phyloP scores from a whole-genome alignment of 108 stramenopile genomes.

The Fragilaria crotonensis region DNA sequence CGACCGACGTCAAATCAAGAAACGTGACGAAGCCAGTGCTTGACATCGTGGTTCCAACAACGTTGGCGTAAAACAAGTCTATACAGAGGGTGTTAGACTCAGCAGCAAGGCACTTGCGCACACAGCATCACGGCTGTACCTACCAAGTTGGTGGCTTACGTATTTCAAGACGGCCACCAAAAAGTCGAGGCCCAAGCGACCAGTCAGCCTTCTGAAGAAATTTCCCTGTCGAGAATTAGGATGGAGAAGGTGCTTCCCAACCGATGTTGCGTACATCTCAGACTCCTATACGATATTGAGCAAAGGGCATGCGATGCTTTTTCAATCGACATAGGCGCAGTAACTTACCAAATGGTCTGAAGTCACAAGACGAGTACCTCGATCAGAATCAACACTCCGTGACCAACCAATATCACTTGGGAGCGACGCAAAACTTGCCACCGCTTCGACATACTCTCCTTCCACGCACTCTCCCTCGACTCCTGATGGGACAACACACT shows the following conservation, averaged over 20 bases:
- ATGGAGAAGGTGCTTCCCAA: background rate
- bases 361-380: background rate
- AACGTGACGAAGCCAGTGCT: slow-evolving; percentile 90
- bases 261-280: background rate
- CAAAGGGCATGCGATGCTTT: no score
- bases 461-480: no score
- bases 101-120: no score
- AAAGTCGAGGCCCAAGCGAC: slow-evolving; percentile 59
- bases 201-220: slow-evolving; percentile 23
- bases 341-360: slow-evolving; percentile 4
- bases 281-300: background rate
- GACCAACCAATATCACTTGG: background rate
- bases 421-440: background rate
- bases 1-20: slow-evolving; percentile 63
- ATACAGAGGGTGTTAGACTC: no score
- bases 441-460: background rate
- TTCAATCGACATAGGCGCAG: no score
- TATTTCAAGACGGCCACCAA: slow-evolving; percentile 37
- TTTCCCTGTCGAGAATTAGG: background rate
- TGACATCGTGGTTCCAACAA: slow-evolving; percentile 78
- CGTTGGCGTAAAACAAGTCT: slow-evolving; percentile 6
- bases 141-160: slow-evolving; percentile 39
- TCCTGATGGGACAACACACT: no score
- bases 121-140: background rate
- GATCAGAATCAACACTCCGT: background rate